Evolutionary conservation across 2,329 filamentous ascomycete genomes (phyloP), one percentile per base, ranked within the genome.

Genomic region (Rugonectria rugulosa): DNA sequence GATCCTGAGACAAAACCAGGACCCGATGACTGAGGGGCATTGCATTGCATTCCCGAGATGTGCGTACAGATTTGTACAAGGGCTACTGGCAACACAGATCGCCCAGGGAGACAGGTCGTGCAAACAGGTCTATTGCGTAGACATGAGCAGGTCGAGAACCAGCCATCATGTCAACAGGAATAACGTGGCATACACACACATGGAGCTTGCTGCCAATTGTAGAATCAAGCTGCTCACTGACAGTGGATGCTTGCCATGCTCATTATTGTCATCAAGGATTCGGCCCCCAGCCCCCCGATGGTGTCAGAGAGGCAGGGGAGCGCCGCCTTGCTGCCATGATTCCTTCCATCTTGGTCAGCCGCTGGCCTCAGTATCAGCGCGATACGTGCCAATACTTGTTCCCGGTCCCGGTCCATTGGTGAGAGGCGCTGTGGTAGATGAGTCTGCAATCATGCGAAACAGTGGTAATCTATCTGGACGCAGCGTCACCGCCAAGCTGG

Each of bases 261-360:
- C 38, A 37, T 51, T n/a, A n/a, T n/a, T 15, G 21, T 41, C 53
- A 50, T 36, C 46, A 46, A 45, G 53, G 53, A 51, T 56, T 19
- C 27, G 11, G 23, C 34, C 41, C 53, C 53, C 26, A 21, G 42
- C 27, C 36, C 29, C 6, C 29, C 40, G 37, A 41, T 12, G 34
- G 37, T 36, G 21, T 12, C 37, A 53, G 27, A 23, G 11, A n/a
- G 10, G 20, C 37, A 40, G 36, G 36, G 20, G n/a, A 21, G 20
- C 20, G 41, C 24, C 12, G 36, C 38, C 38, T 48, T 49, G 45
- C 31, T 44, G 37, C 52, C 27, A 50, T 50, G 11, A 37, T 40
- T 27, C 37, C 29, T 21, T 37, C 36, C 27, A 46, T 46, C 34
- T 19, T 23, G 24, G 11, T 34, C 42, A 26, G n/a, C 10, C 44